phyloP scores from a whole-genome alignment of 2,329 filamentous ascomycete species.

The Alternaria sp. region DNA sequence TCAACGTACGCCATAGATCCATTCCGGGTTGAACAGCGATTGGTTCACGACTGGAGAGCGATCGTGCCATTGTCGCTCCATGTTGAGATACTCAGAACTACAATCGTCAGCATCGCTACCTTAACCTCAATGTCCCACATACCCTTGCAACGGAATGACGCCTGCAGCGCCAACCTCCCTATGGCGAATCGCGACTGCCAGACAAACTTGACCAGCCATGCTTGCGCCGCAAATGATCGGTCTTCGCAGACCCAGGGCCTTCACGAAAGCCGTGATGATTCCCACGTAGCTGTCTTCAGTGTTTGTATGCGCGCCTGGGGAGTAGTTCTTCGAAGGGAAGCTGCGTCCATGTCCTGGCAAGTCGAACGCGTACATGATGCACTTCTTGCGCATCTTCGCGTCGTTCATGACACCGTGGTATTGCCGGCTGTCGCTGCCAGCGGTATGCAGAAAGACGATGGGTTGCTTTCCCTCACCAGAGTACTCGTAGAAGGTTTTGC shows the following conservation, averaged over 20 bases:
- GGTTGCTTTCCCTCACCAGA: slow-evolving; percentile 55
- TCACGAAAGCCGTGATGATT: slow-evolving; percentile 54
- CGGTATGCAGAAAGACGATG: slow-evolving; percentile 55
- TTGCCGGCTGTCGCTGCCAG: slow-evolving; percentile 56
- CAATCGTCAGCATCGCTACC: slow-evolving; percentile 18
- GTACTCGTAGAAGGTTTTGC: slow-evolving; percentile 59
- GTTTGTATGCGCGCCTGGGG: slow-evolving; percentile 55
- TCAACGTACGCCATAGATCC: slow-evolving; percentile 57
- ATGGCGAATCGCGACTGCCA: slow-evolving; percentile 55
- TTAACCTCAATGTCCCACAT: slow-evolving; percentile 15
- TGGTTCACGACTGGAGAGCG: slow-evolving; percentile 57
- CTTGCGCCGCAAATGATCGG: slow-evolving; percentile 58
- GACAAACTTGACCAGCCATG: slow-evolving; percentile 59
- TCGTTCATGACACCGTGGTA: slow-evolving; percentile 62
- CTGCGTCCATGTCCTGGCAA: slow-evolving; percentile 57
- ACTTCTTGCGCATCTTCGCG: slow-evolving; percentile 53
- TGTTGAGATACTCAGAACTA: slow-evolving; percentile 50
- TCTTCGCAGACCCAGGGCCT: slow-evolving; percentile 52
- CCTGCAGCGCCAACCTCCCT: slow-evolving; percentile 56
- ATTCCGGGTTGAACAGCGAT: slow-evolving; percentile 56
- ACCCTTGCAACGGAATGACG: slow-evolving; percentile 56
- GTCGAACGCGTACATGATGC: slow-evolving; percentile 59
- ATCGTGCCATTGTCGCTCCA: slow-evolving; percentile 55
- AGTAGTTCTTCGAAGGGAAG: slow-evolving; percentile 53
- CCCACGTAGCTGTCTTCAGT: slow-evolving; percentile 56